Evolutionary conservation across 1,284 basidiomycete genomes (phyloP), one percentile per base, ranked within the genome.

Genomic region (Peniophora sp.): DNA sequence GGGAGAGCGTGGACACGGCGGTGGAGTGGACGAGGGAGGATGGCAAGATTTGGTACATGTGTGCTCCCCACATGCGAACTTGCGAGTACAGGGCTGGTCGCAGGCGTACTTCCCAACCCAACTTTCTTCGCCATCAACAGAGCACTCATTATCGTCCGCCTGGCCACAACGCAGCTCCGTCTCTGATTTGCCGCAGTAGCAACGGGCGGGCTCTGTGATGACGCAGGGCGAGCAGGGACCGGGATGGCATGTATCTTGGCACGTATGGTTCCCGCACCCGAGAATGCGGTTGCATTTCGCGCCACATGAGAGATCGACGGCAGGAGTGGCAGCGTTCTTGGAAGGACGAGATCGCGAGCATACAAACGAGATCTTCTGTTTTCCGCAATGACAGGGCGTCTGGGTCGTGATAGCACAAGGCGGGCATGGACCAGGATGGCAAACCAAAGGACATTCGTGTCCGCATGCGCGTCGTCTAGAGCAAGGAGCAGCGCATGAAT

Each of bases 401-500:
- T 74, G 69, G 1, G 75, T 69, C 5, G 74, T 75, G 19, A 81
- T 68, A 55, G 77, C 66, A 57, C 76, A 79, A 2, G 92, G 77
- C 2, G 91, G 86, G 66, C 92, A 95, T 0, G 91, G 85, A 22
- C 93, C 84, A 0, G 83, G 84, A 60, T 85, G 83, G 54, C 83
- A 85, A 10, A 72, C 64, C 9, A 84, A 75, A 0, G 87, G 79
- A 59, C 92, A 97, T 0, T 85, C 73, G 58, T 89, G 86, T 0
- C 67, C 67, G 56, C 86, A 85, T 46, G 60, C 64, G 3, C 91
- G 76, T 1, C 71, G 60, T 2, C 91, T 80, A 0, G 83, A 77
- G 64, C 93, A 96, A 0, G 81, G 75, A 53, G 83, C 81, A 0
- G 79, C 89, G 59, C 93, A 97, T 17, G 87, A 92, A 63, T 97